Conservation (phyloP, 78 protist species). For the Carpediemonas membranifera region DNA sequence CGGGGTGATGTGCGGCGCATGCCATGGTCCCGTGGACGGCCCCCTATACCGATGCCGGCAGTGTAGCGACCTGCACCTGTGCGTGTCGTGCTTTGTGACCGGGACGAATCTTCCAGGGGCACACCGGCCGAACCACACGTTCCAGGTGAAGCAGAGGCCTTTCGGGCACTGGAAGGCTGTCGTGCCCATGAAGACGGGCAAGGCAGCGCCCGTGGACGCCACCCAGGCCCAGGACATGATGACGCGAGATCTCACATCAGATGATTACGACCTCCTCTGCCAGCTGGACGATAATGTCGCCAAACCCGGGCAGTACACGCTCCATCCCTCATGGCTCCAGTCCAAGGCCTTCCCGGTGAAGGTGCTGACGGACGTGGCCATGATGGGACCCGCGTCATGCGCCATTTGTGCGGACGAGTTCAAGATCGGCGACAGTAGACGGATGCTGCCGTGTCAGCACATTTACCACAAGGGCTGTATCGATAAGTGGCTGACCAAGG, state of each 20-base stretch:
- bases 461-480: conserved; percentile 16
- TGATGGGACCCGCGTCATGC: background rate
- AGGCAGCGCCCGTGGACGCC: background rate
- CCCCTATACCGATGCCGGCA: background rate
- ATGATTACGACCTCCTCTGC: background rate
- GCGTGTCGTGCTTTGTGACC: background rate
- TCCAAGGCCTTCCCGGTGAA: background rate
- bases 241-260: background rate
- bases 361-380: background rate
- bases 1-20: background rate
- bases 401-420: conserved; percentile 9
- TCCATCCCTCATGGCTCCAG: too few relatives aligned
- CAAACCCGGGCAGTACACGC: too few relatives aligned
- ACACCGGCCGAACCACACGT: background rate
- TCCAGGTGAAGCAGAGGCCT: background rate
- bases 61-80: background rate
- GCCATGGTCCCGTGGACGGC: background rate
- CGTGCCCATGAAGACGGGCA: background rate
- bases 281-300: background rate
- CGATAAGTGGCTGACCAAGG: conserved; percentile 3
- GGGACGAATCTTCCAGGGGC: background rate
- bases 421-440: background rate
- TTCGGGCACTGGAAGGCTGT: background rate
- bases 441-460: conserved; percentile 8
- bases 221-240: background rate